phyloP scores from a whole-genome alignment of 2,329 filamentous ascomycete species.

The Blastomyces gilchristii region DNA sequence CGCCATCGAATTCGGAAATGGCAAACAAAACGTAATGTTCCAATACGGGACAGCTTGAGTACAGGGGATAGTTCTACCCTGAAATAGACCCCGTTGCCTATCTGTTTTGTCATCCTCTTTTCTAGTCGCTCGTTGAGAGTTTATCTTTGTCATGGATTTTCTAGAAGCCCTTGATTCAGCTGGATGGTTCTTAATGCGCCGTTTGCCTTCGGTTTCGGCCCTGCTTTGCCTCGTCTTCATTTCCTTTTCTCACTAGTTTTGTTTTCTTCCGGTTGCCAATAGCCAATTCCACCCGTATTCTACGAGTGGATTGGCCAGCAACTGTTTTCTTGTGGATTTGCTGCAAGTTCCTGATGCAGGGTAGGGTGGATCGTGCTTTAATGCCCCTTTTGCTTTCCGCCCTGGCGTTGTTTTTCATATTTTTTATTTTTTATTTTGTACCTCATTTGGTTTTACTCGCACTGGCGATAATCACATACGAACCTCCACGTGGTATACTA shows the following conservation, averaged over 20 bases:
- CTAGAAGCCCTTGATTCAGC: neutral
- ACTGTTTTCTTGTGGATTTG: too few species aligned
- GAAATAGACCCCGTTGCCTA: neutral
- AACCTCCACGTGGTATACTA: neutral
- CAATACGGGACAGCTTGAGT: slow-evolving; percentile 1
- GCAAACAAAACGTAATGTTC: neutral
- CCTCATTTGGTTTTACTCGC: neutral
- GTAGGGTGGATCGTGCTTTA: too few species aligned
- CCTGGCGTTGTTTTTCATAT: too few species aligned
- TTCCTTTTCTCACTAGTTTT: neutral
- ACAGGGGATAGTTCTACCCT: neutral
- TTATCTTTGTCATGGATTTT: neutral
- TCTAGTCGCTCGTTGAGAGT: neutral
- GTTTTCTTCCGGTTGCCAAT: neutral
- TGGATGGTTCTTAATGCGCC: neutral
- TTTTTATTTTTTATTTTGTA: too few species aligned
- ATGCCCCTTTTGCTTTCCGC: too few species aligned
- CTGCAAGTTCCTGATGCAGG: too few species aligned
- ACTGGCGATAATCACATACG: neutral
- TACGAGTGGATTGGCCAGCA: too few species aligned
- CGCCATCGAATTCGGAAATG: neutral
- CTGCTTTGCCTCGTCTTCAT: neutral
- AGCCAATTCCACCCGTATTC: too few species aligned
- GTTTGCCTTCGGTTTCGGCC: too few species aligned
- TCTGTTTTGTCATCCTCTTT: neutral